Evolutionary conservation across 2,329 filamentous ascomycete species (phyloP), one percentile per base, ranked within the genome.

Genomic region (Trichoderma gracile): DNA sequence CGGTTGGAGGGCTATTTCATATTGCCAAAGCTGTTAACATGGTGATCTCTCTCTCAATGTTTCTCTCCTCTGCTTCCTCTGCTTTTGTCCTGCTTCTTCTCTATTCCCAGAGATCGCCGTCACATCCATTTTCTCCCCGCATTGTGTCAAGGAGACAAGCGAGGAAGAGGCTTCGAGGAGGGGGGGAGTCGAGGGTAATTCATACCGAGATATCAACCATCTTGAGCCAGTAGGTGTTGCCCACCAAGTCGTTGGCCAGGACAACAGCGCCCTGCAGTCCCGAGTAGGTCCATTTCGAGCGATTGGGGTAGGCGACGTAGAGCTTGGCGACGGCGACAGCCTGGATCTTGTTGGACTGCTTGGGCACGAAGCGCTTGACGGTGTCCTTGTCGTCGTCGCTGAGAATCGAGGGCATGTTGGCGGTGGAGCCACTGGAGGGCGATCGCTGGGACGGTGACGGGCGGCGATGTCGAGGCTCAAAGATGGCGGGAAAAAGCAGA

Each of bases 191-290:
- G 63, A 63, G 53, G 40, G 40, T 38, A 5, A 65, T 10, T 65
- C 71, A 62, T 83, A 96, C 93, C 75, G 93, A 97, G 64, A 99
- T 88, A 76, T 99, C 95, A 58, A 99, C 95, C 79, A 99, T 82
- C 82, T 99, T 99, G 70, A 99, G 81, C 92, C 94, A 99, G 78
- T 93, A 96, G 0, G 95, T 97, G 77, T 97, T 90, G 69, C 95
- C 95, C 30, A 98, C 93, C 45, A 96, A 80, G 75, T 99, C 95
- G 76, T 98, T 96, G 70, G 92, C 90, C 68, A 99, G 86, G 60
- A 97, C 94, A 42, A 89, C 86, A 57, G 95, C 95, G 60, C 95
- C 95, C 76, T 98, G 95, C 52, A 98, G 79, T 15, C 94, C 95
- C 0, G 94, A 97, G 75, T 94, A 96, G 30, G 88, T 94, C 95